Base-by-base conservation (phyloP, 352 stramenopile species). In the Phytopythium vexans region DNA sequence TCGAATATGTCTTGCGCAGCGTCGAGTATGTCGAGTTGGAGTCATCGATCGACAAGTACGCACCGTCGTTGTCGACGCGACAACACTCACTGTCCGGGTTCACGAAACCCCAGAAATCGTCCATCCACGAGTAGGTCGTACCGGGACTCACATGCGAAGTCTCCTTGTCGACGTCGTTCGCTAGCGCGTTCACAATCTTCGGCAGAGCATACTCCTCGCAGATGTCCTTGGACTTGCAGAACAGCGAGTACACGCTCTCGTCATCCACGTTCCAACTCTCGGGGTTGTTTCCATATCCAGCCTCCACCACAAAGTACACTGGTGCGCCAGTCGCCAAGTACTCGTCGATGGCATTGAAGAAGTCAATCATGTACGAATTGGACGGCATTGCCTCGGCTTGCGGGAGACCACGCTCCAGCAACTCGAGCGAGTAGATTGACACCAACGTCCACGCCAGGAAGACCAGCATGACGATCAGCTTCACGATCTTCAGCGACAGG, bases 101-200 rank as follows among this genome's bases (percentile, higher is more conserved):
- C 2, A 82, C 70, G 50, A 88, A 88, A 34, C 72, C 71, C 74
- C 74, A 86, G 52, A 77, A 82, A 45, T 86, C 72, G 37, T 88
- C 77, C 57, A 86, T 80, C 77, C 77, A 88, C 16, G 77, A 88
- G 57, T 86, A 85, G 3, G 72, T 78, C 46, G 72, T 75, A 27
- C 75, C 74, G 6, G 66, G 64, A 45, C 70, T 82, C 45, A 85
- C 75, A 49, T 86, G 77, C 14, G 74, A 79, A 8, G 82, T 41
- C 10, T 38, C 53, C 32, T 69, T 74, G 41, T 79, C 49, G 2
- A 60, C 71, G 14, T 76, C 44, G 53, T 87, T 87, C 0, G 68
- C 73, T 14, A 85, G 56, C 3, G 73, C 73, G 49, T 83, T 66
- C 42, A 82, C 73, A 14, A 87, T 72, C 39, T 83, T 87, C 0